A percentile compares a stretch with the other conserved stretches of the same genome.
Evolutionary conservation across 768 basidiomycete genomes (phyloP).

Genomic region (Auriscalpium vulgare): DNA sequence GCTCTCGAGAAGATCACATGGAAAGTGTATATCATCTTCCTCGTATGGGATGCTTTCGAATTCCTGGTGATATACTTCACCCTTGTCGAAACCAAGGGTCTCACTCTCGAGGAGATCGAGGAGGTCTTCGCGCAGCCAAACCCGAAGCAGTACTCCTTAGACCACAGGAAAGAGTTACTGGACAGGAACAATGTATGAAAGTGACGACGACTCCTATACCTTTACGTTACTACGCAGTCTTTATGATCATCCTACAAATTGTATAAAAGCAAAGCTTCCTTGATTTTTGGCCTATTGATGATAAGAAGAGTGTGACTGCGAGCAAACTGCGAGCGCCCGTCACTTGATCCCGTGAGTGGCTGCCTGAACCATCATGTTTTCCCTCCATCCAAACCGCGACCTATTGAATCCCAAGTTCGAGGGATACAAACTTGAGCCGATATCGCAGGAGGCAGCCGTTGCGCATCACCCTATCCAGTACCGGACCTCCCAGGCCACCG

Average conservation of each 20-base stretch:
- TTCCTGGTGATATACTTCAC: conserved; percentile 40
- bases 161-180: background rate
- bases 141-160: conserved; percentile 15
- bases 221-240: too few species aligned
- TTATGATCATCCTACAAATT: too few species aligned
- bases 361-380: background rate
- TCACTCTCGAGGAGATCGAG: conserved; percentile 44
- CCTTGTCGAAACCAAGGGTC: conserved; percentile 43
- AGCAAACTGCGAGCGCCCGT: too few species aligned
- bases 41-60: conserved; percentile 42
- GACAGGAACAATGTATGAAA: background rate
- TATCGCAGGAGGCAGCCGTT: conserved; percentile 50
- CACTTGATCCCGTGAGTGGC: too few species aligned
- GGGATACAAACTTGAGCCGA: conserved; percentile 65
- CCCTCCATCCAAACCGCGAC: conserved; percentile 26
- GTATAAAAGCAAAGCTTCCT: too few species aligned
- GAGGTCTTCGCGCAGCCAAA: conserved; percentile 26
- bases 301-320: too few species aligned
- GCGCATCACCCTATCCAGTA: conserved; percentile 39
- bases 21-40: conserved; percentile 48
- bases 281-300: too few species aligned
- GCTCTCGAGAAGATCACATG: conserved; percentile 36
- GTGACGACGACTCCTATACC: too few species aligned
- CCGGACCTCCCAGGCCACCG: conserved; percentile 43
- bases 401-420: conserved; percentile 81